phyloP scores from a whole-genome alignment of 169 alveolate species.

The Plasmodium inui region DNA sequence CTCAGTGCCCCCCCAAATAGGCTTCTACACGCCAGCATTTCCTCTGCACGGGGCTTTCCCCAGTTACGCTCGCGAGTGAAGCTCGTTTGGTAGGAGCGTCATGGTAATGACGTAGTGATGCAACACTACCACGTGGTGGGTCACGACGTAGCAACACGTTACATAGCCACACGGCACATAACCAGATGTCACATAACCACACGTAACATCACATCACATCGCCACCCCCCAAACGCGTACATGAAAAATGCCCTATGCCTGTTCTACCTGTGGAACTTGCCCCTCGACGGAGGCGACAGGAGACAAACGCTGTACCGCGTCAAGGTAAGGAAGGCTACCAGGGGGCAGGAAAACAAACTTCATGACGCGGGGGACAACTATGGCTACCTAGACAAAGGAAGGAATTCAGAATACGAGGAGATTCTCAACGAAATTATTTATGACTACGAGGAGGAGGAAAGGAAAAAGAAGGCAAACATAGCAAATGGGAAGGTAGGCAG shows the following conservation, averaged over 20 bases:
- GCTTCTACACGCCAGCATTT: neutral
- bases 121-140: neutral
- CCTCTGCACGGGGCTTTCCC: neutral
- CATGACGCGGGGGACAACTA: constrained; percentile 1
- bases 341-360: neutral
- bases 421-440: constrained; percentile 46
- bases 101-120: neutral
- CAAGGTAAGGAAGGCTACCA: constrained; percentile 7
- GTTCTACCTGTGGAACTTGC: constrained; percentile 38
- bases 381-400: constrained; percentile 24
- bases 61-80: neutral
- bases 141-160: neutral
- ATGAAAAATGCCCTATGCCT: constrained; percentile 54
- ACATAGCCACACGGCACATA: neutral
- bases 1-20: neutral
- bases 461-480: constrained; percentile 1
- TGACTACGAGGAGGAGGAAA: constrained; percentile 54
- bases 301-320: constrained; percentile 32
- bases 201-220: neutral
- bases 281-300: neutral
- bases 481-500: neutral
- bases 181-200: neutral
- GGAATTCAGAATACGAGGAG: constrained; percentile 53
- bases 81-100: neutral
- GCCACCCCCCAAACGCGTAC: neutral